Evolutionary conservation across 2,329 filamentous ascomycete species (phyloP).

Genomic region (Botryotinia calthae): DNA sequence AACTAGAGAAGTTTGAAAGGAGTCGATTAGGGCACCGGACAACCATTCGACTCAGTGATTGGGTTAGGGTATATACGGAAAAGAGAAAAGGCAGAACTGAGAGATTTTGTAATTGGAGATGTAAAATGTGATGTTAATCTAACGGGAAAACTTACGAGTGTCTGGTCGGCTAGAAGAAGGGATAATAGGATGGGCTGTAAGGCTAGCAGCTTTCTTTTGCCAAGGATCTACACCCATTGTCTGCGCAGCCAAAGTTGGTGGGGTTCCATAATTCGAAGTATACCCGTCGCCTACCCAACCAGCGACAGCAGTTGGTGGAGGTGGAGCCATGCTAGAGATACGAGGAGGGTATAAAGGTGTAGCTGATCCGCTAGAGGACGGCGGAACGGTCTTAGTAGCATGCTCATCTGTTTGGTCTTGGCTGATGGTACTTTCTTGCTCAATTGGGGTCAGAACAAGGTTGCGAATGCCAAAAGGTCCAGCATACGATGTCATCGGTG

Average conservation of each 20-base stretch:
- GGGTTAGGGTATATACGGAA: background rate
- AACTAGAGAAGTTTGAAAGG: background rate
- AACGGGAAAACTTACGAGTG: background rate
- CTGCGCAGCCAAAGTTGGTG: background rate
- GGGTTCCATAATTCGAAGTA: background rate
- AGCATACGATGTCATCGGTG: background rate
- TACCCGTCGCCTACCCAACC: background rate
- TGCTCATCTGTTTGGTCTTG: background rate
- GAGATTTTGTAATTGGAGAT: background rate
- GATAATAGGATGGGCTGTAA: background rate
- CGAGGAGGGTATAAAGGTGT: background rate
- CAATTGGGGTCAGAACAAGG: background rate
- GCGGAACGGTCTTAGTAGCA: background rate
- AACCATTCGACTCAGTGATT: background rate
- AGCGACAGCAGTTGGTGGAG: background rate
- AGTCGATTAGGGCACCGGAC: background rate
- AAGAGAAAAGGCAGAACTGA: background rate
- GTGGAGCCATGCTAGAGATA: background rate
- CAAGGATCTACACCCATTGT: background rate
- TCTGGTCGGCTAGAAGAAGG: background rate
- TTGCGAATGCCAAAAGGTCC: background rate
- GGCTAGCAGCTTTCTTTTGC: background rate
- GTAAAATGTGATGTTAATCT: background rate
- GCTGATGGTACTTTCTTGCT: background rate
- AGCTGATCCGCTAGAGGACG: background rate